Conservation (phyloP, 768 basidiomycete genomes). For the Suillus bovinus region DNA sequence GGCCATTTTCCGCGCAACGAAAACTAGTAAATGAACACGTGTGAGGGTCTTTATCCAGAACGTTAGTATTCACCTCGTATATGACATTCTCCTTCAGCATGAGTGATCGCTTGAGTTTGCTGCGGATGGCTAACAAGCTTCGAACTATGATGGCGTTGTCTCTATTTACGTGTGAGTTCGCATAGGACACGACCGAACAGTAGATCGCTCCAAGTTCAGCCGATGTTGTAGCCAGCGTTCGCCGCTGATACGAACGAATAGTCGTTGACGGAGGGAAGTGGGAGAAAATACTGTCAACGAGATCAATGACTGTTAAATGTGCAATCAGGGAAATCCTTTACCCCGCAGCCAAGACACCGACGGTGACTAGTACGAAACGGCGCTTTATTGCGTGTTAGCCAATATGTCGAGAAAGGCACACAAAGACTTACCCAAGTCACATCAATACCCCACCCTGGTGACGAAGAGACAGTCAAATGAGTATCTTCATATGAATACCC, state of each 20-base stretch:
- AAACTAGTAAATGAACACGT: conserved; percentile 44
- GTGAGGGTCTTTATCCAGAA: background rate
- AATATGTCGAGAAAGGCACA: background rate
- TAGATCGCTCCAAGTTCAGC: conserved; percentile 69
- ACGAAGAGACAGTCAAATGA: conserved; percentile 46
- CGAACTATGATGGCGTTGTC: conserved; percentile 62
- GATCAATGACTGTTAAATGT: conserved; percentile 8
- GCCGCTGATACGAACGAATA: conserved; percentile 71
- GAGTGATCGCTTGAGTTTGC: conserved; percentile 66
- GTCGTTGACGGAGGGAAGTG: conserved; percentile 74
- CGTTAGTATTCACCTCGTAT: conserved; percentile 55
- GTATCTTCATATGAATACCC: conserved; percentile 75
- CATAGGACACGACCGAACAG: conserved; percentile 75
- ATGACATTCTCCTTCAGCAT: conserved; percentile 56
- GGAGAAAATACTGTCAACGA: conserved; percentile 52
- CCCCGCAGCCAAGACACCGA: conserved; percentile 80
- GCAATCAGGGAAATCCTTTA: conserved; percentile 28
- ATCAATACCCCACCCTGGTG: conserved; percentile 57
- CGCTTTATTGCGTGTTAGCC: conserved; percentile 36
- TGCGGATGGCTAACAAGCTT: conserved; percentile 70
- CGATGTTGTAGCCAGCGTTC: conserved; percentile 65
- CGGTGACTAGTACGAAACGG: conserved; percentile 67
- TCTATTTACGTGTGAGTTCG: conserved; percentile 51
- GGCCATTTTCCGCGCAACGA: conserved; percentile 82
- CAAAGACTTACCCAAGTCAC: conserved; percentile 68